These are phyloP conservation scores for Cerrena zonata DNA, from an alignment of 1,284 basidiomycete species.

Conservation along the genomic window DNA sequence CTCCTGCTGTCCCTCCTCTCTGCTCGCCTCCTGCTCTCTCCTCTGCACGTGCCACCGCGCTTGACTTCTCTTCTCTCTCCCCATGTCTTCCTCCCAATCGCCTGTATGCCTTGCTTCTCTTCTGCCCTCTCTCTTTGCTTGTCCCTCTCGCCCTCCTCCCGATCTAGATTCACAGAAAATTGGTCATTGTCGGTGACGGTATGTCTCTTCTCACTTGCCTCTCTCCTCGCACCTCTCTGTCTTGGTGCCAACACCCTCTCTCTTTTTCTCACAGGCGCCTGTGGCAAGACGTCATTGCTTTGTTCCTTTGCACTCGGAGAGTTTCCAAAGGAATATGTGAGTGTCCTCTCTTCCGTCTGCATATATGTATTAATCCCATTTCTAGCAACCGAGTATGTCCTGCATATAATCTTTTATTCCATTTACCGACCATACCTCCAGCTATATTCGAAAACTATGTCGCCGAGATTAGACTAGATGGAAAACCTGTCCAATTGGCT, in stretches of 20 bases:
- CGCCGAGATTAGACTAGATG: conserved; percentile 93
- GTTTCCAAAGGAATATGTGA: conserved; percentile 93
- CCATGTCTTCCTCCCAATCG: no score
- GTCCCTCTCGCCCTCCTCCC: no score
- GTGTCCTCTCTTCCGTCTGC: conserved; percentile 27
- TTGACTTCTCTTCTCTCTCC: no score
- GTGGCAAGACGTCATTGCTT: conserved; percentile 78
- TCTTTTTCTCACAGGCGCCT: conserved; percentile 63
- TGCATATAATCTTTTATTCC: background rate
- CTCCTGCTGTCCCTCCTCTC: no score
- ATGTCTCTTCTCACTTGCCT: conserved; percentile 24
- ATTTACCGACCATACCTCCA: conserved; percentile 27
- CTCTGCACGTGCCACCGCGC: no score
- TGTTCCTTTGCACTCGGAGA: conserved; percentile 92
- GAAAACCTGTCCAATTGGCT: conserved; percentile 92
- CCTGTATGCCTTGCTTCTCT: no score
- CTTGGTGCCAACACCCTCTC: conserved; percentile 6
- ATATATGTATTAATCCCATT: conserved; percentile 3
- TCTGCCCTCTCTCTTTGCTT: no score
- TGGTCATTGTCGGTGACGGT: conserved; percentile 93
- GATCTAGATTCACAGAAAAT: conserved; percentile 82
- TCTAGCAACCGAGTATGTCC: conserved; percentile 31
- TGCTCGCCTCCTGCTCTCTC: no score
- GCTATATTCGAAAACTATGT: conserved; percentile 98
- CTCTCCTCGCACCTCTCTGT: background rate